Evolutionary conservation across 169 alveolate genomes (phyloP).

Genomic region (Cryptosporidium sp.): DNA sequence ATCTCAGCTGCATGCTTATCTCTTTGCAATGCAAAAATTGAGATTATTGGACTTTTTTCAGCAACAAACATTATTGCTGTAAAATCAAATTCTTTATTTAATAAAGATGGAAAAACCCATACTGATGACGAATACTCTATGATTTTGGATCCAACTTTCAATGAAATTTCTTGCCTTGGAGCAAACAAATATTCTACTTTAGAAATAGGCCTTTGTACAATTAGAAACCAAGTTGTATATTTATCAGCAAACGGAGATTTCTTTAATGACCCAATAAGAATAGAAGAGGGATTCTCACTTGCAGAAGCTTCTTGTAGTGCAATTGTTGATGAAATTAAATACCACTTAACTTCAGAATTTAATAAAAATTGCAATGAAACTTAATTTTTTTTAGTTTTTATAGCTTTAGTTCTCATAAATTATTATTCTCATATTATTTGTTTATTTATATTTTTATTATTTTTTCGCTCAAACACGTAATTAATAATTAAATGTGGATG

Average conservation of each 20-base stretch:
- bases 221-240: constrained; percentile 61
- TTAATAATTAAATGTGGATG: constrained; percentile 15
- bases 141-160: constrained; percentile 37
- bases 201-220: constrained; percentile 52
- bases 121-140: not conserved
- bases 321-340: constrained; percentile 53
- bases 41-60: constrained; percentile 63
- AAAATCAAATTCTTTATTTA: not conserved
- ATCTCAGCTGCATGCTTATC: constrained; percentile 46
- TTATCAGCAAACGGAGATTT: constrained; percentile 51
- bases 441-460: not conserved
- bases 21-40: constrained; percentile 62
- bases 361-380: not conserved
- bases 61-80: constrained; percentile 53
- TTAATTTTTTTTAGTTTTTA: not conserved
- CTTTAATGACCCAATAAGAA: constrained; percentile 17
- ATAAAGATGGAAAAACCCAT: not conserved
- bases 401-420: not conserved
- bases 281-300: constrained; percentile 30
- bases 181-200: constrained; percentile 18
- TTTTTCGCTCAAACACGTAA: constrained; percentile 13
- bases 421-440: not conserved
- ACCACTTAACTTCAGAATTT: constrained; percentile 43
- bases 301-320: constrained; percentile 76
- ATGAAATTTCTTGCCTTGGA: not conserved